Conservation (phyloP, 1,284 basidiomycete species). For the Sporisorium exsertum region DNA sequence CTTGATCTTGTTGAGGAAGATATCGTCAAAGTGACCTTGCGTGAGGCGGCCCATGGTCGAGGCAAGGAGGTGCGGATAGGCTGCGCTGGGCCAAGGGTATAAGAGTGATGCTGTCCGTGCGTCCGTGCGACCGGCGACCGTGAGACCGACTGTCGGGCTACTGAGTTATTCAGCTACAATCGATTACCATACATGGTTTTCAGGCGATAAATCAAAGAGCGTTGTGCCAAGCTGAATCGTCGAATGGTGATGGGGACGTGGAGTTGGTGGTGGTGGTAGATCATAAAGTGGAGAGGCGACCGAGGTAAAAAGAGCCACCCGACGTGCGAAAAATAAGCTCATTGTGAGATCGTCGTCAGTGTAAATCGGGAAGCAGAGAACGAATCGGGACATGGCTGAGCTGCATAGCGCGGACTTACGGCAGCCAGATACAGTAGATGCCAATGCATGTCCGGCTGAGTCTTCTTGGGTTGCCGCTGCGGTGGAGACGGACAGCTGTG, state of each 20-base stretch:
- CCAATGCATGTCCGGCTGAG: background rate
- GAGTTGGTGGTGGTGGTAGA: background rate
- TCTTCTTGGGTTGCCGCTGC: background rate
- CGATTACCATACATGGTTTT: background rate
- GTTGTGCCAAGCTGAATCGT: background rate
- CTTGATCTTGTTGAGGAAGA: constrained; percentile 52
- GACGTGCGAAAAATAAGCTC: background rate
- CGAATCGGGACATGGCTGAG: no score
- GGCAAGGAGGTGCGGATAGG: background rate
- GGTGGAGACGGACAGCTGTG: background rate
- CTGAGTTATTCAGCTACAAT: background rate
- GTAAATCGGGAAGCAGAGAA: background rate
- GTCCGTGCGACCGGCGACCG: background rate
- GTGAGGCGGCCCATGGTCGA: constrained; percentile 38
- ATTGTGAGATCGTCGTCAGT: background rate
- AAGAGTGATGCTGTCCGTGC: background rate
- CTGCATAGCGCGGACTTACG: no score
- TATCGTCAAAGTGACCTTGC: constrained; percentile 41
- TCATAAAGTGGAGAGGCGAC: background rate
- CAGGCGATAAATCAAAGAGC: background rate
- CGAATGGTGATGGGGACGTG: background rate
- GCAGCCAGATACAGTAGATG: no score
- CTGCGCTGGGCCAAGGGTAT: background rate
- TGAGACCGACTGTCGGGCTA: background rate
- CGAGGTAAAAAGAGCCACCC: background rate